Base-by-base conservation (phyloP, 2,329 filamentous ascomycete genomes). In the Helotiales sp. region DNA sequence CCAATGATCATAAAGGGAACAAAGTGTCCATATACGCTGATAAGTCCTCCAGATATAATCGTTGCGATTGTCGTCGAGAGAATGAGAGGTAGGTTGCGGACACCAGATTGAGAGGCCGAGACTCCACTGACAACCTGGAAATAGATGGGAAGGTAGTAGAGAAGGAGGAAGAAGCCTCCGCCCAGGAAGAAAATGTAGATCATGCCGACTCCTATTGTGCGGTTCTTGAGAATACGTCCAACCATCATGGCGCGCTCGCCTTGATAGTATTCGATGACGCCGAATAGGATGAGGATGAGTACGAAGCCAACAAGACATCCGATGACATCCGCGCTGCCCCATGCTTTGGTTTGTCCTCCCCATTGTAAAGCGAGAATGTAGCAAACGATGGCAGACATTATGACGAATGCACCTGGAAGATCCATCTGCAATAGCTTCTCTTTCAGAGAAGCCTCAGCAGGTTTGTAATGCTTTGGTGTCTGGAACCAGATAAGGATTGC, bases 211-310 rank as follows among this genome's bases (percentile, higher is more conserved):
- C 73, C 75, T n/a, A 83, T 73, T 24, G 76, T 68, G 1, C 79
- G 73, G 33, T 74, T 71, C 13, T 66, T 68, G 7, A 82, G 52
- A 30, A 84, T 70, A 0, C 75, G 75, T 1, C 75, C 71, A 0
- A 78, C 75, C 2, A 84, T 71, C 74, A 83, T 82, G 31, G 81
- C 80, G 1, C 74, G 69, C 22, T 79, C 77, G 4, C 78, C 79
- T 57, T 76, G 73, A 33, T 64, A 76, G 54, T 67, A 76, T 60
- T 80, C 74, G 9, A 73, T 66, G 15, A 70, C 57, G 7, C 61
- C 60, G 67, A 78, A 79, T 19, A 66, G 62, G 9, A 68, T 56
- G 3, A 73, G 34, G 22, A 75, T 57, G 15, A 70, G 30, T 1
- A 59, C 64, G 60, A 71, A 72, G 7, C 75, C 75, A 47, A 79